phyloP scores from a whole-genome alignment of 257 asterid genomes.

The Salvia miltiorrhiza region DNA sequence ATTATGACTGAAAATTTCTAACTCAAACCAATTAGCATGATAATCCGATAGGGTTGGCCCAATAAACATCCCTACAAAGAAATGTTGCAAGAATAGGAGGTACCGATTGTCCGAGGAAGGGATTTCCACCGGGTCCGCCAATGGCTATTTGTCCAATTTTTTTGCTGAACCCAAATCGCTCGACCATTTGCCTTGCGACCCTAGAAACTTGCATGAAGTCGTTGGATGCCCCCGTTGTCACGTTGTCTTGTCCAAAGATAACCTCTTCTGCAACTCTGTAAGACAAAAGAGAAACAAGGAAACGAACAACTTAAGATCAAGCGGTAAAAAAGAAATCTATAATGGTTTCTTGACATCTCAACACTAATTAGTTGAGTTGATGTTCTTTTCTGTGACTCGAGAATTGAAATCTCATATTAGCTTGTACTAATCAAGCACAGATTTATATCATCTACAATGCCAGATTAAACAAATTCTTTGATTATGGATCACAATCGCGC shows the following conservation, averaged over 20 bases:
- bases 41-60: too few species aligned
- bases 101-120: slow-evolving; percentile 95
- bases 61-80: too few species aligned
- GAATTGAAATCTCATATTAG: not conserved
- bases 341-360: not conserved
- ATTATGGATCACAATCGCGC: not conserved
- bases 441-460: not conserved
- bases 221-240: slow-evolving; percentile 99
- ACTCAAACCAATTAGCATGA: too few species aligned
- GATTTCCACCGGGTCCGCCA: slow-evolving; percentile 91
- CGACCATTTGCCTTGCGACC: slow-evolving; percentile 98
- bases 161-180: slow-evolving; percentile 95
- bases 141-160: slow-evolving; percentile 95
- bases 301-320: not conserved
- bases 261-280: slow-evolving; percentile 92
- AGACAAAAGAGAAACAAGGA: not conserved
- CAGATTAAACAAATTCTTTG: not conserved
- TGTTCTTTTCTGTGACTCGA: not conserved
- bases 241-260: slow-evolving; percentile 76
- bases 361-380: not conserved
- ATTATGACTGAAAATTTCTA: too few species aligned
- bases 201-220: slow-evolving; percentile 99
- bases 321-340: not conserved
- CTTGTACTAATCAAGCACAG: not conserved
- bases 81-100: not conserved